A percentile compares a stretch with the other conserved stretches of the same genome.
phyloP scores from a whole-genome alignment of 148 eudicot genomes.

The Cornus controversa region DNA sequence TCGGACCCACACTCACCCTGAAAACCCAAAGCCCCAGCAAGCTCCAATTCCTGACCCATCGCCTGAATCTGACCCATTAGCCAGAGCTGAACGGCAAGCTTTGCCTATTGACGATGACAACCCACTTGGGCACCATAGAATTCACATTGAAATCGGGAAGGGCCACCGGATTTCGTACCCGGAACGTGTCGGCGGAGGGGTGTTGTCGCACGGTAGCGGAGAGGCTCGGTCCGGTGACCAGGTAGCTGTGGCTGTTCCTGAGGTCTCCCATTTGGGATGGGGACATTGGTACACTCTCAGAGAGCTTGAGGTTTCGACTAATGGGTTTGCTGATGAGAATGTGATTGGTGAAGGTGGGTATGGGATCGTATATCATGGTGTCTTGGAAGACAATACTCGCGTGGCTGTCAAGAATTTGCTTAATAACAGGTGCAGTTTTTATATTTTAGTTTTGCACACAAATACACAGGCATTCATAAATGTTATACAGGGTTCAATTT shows the following conservation, averaged over 20 bases:
- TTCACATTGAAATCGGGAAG: conserved; percentile 57
- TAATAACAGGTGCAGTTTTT: conserved; percentile 59
- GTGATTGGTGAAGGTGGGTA: conserved; percentile 98
- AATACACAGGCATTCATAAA: not conserved
- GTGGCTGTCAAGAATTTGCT: conserved; percentile 91
- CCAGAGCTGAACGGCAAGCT: conserved; percentile 13
- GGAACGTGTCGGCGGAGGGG: conserved; percentile 16
- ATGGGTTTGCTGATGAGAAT: conserved; percentile 71
- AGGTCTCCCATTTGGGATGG: conserved; percentile 89
- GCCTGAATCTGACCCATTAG: conserved; percentile 29
- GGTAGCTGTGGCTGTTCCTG: conserved; percentile 36
- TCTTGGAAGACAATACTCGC: conserved; percentile 37
- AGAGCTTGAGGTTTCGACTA: conserved; percentile 71
- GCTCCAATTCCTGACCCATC: conserved; percentile 22
- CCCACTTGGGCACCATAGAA: conserved; percentile 33
- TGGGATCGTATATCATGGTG: conserved; percentile 80
- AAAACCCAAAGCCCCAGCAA: conserved; percentile 15
- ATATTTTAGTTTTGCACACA: not conserved
- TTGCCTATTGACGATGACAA: conserved; percentile 29
- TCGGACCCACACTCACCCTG: conserved; percentile 5
- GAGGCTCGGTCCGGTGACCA: conserved; percentile 39
- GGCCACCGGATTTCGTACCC: conserved; percentile 56
- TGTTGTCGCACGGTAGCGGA: conserved; percentile 29
- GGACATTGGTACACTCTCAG: conserved; percentile 89
- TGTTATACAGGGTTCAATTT: not conserved